Percentiles rank a stretch among this genome's conserved stretches.
Conservation (phyloP, 352 stramenopile species). For the Phytophthora meadii region DNA sequence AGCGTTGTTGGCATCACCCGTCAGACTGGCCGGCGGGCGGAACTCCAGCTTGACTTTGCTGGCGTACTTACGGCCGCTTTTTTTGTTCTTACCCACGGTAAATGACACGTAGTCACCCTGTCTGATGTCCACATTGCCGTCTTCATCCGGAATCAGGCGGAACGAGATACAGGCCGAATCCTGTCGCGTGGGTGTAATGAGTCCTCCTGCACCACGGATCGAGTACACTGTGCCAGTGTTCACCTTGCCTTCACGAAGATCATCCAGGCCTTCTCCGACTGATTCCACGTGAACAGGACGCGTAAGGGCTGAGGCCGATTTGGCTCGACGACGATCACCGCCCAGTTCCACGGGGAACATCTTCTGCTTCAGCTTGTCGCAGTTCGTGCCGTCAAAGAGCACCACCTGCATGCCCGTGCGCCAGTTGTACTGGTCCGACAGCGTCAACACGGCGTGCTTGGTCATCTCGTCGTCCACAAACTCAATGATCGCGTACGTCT, state of each 20-base stretch:
- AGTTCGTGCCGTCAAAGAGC: conserved; percentile 90
- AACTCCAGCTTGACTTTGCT: conserved; percentile 91
- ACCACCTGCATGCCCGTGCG: conserved; percentile 89
- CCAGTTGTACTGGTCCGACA: conserved; percentile 91
- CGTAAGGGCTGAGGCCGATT: conserved; percentile 77
- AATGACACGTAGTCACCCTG: conserved; percentile 90
- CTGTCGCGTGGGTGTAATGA: conserved; percentile 86
- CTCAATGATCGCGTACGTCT: conserved; percentile 91
- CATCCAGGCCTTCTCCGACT: conserved; percentile 83
- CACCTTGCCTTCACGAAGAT: conserved; percentile 88
- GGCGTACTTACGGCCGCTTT: conserved; percentile 88
- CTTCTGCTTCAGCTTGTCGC: conserved; percentile 89
- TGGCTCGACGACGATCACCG: conserved; percentile 76
- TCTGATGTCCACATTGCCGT: conserved; percentile 85
- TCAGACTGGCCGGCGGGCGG: conserved; percentile 70
- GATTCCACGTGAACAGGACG: conserved; percentile 83
- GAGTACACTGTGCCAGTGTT: conserved; percentile 89
- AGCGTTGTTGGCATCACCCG: conserved; percentile 34
- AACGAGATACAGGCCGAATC: conserved; percentile 89
- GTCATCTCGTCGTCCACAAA: conserved; percentile 90
- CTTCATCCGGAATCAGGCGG: conserved; percentile 87
- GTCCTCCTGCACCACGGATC: conserved; percentile 81
- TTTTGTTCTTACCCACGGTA: conserved; percentile 92
- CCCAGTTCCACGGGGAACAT: conserved; percentile 88
- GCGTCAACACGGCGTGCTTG: conserved; percentile 87